A percentile compares a stretch with the other conserved stretches of the same genome.
Evolutionary conservation across 1,284 basidiomycete genomes (phyloP).

Genomic region (Sutorius eximius): DNA sequence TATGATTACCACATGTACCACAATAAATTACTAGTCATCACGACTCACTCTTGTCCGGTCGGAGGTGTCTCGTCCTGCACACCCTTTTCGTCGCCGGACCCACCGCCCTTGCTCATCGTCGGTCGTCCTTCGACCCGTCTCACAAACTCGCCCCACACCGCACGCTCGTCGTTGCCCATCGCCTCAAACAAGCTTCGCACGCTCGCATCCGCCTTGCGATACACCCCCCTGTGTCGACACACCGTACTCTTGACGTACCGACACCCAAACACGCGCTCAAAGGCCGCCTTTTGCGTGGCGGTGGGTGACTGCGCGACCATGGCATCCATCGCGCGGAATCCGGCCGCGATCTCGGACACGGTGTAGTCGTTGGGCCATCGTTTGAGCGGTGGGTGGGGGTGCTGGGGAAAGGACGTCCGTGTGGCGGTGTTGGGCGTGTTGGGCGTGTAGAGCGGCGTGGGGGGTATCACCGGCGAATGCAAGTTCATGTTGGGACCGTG

Average conservation of each 20-base stretch:
- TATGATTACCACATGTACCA: constrained; percentile 8
- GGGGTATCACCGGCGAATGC: constrained; percentile 23
- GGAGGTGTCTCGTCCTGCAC: constrained; percentile 20
- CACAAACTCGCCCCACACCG: constrained; percentile 57
- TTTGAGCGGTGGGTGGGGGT: constrained; percentile 57
- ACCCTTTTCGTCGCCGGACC: constrained; percentile 23
- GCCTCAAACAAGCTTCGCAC: constrained; percentile 51
- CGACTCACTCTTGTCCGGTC: too few species aligned
- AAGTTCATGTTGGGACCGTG: constrained; percentile 11
- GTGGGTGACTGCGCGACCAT: constrained; percentile 44
- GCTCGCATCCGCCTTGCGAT: constrained; percentile 51
- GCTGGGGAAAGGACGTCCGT: constrained; percentile 43
- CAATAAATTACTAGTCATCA: background rate
- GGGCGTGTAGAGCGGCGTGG: constrained; percentile 25
- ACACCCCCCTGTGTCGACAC: constrained; percentile 63
- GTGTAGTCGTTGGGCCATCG: constrained; percentile 73
- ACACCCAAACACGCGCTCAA: constrained; percentile 63
- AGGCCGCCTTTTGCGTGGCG: constrained; percentile 57
- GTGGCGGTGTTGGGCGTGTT: constrained; percentile 18
- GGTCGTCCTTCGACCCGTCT: constrained; percentile 23
- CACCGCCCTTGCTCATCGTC: constrained; percentile 18
- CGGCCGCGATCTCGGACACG: constrained; percentile 56
- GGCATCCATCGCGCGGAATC: constrained; percentile 56
- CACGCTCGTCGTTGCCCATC: constrained; percentile 56
- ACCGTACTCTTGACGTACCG: constrained; percentile 70